phyloP scores from a whole-genome alignment of 768 basidiomycete genomes.

The Paxillus involutus region DNA sequence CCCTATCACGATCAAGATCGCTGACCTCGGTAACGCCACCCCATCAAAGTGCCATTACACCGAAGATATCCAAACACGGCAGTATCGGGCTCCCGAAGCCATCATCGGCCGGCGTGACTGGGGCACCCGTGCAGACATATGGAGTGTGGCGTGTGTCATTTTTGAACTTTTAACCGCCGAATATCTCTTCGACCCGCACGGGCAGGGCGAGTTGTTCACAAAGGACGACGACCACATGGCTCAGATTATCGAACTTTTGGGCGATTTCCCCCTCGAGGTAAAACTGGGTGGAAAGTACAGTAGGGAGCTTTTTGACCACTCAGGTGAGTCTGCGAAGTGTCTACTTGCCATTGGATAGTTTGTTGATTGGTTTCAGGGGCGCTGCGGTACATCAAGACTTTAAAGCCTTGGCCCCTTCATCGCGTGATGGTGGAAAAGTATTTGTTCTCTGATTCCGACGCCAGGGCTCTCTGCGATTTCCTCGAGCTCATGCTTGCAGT shows the following conservation, averaged over 20 bases:
- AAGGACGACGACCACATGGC: conserved; percentile 98
- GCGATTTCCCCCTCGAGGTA: conserved; percentile 68
- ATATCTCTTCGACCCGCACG: conserved; percentile 89
- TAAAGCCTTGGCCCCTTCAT: conserved; percentile 80
- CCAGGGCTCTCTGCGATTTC: conserved; percentile 61
- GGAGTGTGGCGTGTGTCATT: conserved; percentile 88
- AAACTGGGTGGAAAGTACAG: conserved; percentile 87
- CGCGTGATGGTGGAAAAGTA: conserved; percentile 93
- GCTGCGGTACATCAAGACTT: conserved; percentile 68
- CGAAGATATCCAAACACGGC: conserved; percentile 95
- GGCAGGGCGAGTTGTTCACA: conserved; percentile 75
- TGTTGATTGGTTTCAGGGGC: conserved; percentile 41
- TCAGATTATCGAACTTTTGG: conserved; percentile 89
- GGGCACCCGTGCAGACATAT: conserved; percentile 84
- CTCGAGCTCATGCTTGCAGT: conserved; percentile 73
- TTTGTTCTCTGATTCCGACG: conserved; percentile 59
- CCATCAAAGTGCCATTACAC: conserved; percentile 89
- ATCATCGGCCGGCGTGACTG: conserved; percentile 86
- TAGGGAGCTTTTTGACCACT: conserved; percentile 79
- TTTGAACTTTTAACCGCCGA: conserved; percentile 92
- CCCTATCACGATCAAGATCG: conserved; percentile 85
- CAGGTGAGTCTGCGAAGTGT: conserved; percentile 41
- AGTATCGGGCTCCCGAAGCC: conserved; percentile 93
- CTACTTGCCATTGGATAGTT: neutral
- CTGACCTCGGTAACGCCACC: conserved; percentile 92